Base-by-base conservation (phyloP, 768 basidiomycete species). In the Tricholomella constricta region DNA sequence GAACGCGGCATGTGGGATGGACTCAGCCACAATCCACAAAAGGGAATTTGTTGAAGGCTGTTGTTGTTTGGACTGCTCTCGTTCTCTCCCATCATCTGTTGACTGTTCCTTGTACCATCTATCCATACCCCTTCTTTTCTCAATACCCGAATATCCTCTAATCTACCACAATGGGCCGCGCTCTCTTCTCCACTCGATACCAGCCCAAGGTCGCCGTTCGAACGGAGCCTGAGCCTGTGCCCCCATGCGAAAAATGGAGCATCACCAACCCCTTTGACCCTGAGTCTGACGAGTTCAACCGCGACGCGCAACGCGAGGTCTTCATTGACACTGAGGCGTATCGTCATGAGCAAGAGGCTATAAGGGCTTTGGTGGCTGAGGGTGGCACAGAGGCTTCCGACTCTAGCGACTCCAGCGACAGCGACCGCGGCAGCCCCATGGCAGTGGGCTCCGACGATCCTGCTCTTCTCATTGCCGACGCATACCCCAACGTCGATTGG, bases 201-300 rank as follows among this genome's bases (percentile, higher is more conserved):
- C 54, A 71, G 6, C 19, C 68, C 26, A 53, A 65, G 0, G 78
- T 77, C 22, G 68, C 69, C 41, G 72, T 80, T 43, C 74, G 73
- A 57, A 72, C 73, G 46, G 78, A 82, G 52, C 75, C 76, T 48
- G 78, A 81, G 56, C 64, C 65, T 48, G 55, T 51, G 63, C 64
- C 61, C 50, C 55, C 59, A 22, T 83, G 73, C 75, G 75, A 82
- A 65, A 82, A 71, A 65, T 90, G 87, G 86, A 80, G 83, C 51
- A 69, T 74, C 56, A 76, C 74, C 69, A 86, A 88, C 64, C 74
- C 80, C 9, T 90, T 90, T 66, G 87, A 90, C 68, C 88, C 88
- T 5, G 88, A 90, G 68, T 84, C 86, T n/a, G 86, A 89, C 61
- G 87, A 88, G 58, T 89, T 89, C 64, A 86, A 86, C 63, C 71